Percentiles rank a stretch among this genome's conserved stretches.
phyloP scores from a whole-genome alignment of 2,329 filamentous ascomycete genomes.

The Scedosporium minutisporum region DNA sequence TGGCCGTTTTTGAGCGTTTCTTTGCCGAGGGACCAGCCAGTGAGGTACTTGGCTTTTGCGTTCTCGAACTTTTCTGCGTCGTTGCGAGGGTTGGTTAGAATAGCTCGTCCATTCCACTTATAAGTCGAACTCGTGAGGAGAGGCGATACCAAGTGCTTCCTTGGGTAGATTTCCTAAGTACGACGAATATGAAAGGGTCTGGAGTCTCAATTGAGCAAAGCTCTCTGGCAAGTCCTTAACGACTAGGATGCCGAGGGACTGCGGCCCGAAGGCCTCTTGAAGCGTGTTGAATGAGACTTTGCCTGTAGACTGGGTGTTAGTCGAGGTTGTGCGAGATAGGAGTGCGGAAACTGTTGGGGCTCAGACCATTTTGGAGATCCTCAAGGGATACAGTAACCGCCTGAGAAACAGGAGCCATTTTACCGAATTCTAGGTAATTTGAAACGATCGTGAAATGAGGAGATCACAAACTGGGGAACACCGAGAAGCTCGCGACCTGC shows the following conservation, averaged over 20 bases:
- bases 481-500: no score
- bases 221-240: constrained; percentile 71
- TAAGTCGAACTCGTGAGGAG: no score
- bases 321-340: not conserved
- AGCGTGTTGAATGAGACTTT: constrained; percentile 59
- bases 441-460: not conserved
- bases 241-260: constrained; percentile 86
- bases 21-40: constrained; percentile 73
- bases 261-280: constrained; percentile 76
- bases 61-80: constrained; percentile 46
- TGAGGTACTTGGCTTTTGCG: constrained; percentile 51
- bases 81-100: not conserved
- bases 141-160: constrained; percentile 54
- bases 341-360: no score
- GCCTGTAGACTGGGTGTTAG: constrained; percentile 30
- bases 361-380: constrained; percentile 46
- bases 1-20: constrained; percentile 70
- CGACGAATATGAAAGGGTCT: constrained; percentile 75
- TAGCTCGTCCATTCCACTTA: not conserved
- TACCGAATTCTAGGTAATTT: not conserved
- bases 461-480: no score
- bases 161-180: constrained; percentile 75
- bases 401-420: constrained; percentile 40
- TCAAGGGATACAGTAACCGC: constrained; percentile 53
- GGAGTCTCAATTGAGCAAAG: constrained; percentile 62